Evolutionary conservation across 2,329 filamentous ascomycete genomes (phyloP).

Genomic region (Alternaria gaisen): DNA sequence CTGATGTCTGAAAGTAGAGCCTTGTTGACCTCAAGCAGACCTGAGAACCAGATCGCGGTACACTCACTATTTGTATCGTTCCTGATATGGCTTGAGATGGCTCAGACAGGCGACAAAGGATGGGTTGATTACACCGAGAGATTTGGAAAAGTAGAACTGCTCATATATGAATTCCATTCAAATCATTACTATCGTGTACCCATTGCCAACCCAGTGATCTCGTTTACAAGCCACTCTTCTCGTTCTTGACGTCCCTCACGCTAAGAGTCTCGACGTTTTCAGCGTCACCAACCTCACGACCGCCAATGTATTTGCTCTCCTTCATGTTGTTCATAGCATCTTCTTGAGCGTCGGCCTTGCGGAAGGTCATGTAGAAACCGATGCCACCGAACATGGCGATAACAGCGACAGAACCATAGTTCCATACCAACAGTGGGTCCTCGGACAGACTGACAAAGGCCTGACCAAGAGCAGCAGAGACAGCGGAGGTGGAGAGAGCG

Average conservation of each 20-base stretch:
- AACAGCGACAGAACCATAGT: slow-evolving; percentile 44
- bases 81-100: not conserved
- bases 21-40: not conserved
- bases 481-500: slow-evolving; percentile 46
- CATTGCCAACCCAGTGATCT: not conserved
- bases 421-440: slow-evolving; percentile 47
- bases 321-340: slow-evolving; percentile 45
- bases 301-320: slow-evolving; percentile 33
- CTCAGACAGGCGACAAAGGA: not conserved
- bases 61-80: no score
- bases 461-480: slow-evolving; percentile 44
- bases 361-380: slow-evolving; percentile 46
- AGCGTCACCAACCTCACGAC: slow-evolving; percentile 23
- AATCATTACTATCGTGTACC: not conserved
- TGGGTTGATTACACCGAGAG: no score
- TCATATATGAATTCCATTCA: not conserved
- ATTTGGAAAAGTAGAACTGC: not conserved
- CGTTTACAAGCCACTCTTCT: slow-evolving; percentile 24
- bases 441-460: slow-evolving; percentile 45
- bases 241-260: slow-evolving; percentile 32
- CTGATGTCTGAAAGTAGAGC: not conserved
- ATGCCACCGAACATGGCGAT: slow-evolving; percentile 42
- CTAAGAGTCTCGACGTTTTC: slow-evolving; percentile 29
- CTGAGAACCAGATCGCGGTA: not conserved
- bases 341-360: slow-evolving; percentile 44